phyloP scores from a whole-genome alignment of 306 rosid species.

The Citrullus amarus region DNA sequence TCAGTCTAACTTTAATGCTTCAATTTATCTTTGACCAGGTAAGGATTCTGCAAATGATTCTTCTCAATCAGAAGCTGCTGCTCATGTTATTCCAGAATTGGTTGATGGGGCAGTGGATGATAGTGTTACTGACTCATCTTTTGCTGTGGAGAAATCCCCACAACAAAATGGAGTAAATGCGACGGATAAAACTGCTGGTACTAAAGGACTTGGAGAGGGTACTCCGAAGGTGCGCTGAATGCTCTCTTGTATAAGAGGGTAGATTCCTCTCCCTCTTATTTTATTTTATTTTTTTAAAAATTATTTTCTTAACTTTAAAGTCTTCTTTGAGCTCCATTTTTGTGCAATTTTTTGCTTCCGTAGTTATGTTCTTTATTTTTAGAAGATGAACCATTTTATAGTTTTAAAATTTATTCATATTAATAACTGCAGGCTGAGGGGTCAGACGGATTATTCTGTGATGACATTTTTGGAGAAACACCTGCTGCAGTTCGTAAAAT shows the following conservation, averaged over 20 bases:
- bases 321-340: background rate
- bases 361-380: background rate
- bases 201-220: conserved; percentile 78
- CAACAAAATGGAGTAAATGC: conserved; percentile 38
- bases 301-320: background rate
- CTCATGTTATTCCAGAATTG: conserved; percentile 26
- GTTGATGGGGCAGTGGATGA: conserved; percentile 26
- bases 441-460: conserved; percentile 58
- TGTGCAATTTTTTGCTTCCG: background rate
- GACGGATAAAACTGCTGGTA: conserved; percentile 29
- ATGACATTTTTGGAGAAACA: conserved; percentile 99
- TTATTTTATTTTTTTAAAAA: background rate
- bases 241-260: background rate
- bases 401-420: background rate
- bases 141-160: conserved; percentile 61
- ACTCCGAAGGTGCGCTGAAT: conserved; percentile 63
- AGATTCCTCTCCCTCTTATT: background rate
- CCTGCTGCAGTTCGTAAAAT: conserved; percentile 77
- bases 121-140: conserved; percentile 33
- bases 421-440: conserved; percentile 65
- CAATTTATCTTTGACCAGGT: conserved; percentile 20
- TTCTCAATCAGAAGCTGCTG: conserved; percentile 17
- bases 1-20: background rate
- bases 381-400: background rate
- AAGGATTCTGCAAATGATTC: conserved; percentile 24